Evolutionary conservation across 768 basidiomycete genomes (phyloP).

Genomic region (Mycena chlorophos): DNA sequence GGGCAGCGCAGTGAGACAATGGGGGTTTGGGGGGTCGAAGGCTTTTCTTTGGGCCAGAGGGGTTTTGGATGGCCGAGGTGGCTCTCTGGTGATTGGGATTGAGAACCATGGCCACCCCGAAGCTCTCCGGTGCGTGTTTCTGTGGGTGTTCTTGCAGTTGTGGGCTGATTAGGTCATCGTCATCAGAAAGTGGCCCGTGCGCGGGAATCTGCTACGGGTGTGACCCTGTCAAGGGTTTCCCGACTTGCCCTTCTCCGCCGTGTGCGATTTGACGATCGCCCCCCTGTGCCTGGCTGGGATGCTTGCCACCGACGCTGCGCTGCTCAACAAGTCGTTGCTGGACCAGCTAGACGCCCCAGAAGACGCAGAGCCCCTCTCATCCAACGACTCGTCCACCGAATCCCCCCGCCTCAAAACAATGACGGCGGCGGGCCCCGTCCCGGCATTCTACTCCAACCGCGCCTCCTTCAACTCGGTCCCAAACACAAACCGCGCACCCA

Average conservation of each 20-base stretch:
- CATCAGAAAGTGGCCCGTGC: constrained; percentile 10
- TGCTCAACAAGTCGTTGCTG: constrained; percentile 81
- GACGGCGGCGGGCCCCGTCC: no score
- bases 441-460: constrained; percentile 34
- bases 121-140: no score
- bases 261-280: neutral
- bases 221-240: constrained; percentile 25
- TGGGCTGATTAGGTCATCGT: neutral
- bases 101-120: no score
- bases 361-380: constrained; percentile 69
- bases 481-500: constrained; percentile 9
- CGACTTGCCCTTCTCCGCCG: constrained; percentile 9
- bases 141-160: no score
- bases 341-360: constrained; percentile 83
- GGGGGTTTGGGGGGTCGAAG: no score
- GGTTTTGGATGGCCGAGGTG: no score
- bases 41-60: no score
- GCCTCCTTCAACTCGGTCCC: constrained; percentile 34
- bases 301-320: constrained; percentile 62
- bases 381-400: constrained; percentile 54
- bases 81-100: no score
- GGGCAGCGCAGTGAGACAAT: no score
- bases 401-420: constrained; percentile 50
- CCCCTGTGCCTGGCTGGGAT: neutral
- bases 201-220: constrained; percentile 2